Evolutionary conservation across 2,329 filamentous ascomycete species (phyloP).

Genomic region (Mycogone perniciosa): DNA sequence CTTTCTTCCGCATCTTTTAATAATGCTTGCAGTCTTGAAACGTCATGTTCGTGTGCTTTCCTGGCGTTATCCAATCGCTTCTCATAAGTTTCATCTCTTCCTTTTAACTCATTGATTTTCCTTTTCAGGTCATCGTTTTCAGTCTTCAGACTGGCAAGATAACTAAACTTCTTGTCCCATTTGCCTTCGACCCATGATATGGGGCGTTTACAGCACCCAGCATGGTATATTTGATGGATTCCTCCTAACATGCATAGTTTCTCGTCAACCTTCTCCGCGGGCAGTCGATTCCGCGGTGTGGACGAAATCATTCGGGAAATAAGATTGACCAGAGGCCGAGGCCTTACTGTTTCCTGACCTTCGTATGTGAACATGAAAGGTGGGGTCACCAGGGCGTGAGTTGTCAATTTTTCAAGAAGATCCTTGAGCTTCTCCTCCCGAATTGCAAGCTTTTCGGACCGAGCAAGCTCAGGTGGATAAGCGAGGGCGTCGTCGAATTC

Average conservation of each 20-base stretch:
- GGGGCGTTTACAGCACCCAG: slow-evolving; percentile 37
- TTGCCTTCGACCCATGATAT: slow-evolving; percentile 30
- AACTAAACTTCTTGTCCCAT: slow-evolving; percentile 30
- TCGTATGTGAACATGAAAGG: slow-evolving; percentile 33
- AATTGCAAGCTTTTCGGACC: slow-evolving; percentile 26
- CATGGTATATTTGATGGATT: slow-evolving; percentile 42
- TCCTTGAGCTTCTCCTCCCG: slow-evolving; percentile 30
- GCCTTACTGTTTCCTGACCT: slow-evolving; percentile 33
- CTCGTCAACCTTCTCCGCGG: slow-evolving; percentile 32
- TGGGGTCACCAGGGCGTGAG: slow-evolving; percentile 28
- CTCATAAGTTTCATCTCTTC: slow-evolving; percentile 35
- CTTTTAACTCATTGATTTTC: slow-evolving; percentile 31
- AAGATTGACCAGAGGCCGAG: slow-evolving; percentile 35
- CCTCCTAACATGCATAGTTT: slow-evolving; percentile 40
- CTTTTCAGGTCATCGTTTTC: slow-evolving; percentile 29
- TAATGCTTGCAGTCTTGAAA: slow-evolving; percentile 27
- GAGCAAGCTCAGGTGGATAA: slow-evolving; percentile 21
- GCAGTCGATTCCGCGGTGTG: slow-evolving; percentile 26
- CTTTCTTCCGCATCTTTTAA: slow-evolving; percentile 30
- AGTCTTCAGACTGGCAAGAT: slow-evolving; percentile 22
- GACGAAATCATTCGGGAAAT: slow-evolving; percentile 30
- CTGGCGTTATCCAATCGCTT: slow-evolving; percentile 31
- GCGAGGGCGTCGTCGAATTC: slow-evolving; percentile 35
- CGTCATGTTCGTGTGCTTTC: slow-evolving; percentile 27
- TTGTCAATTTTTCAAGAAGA: slow-evolving; percentile 29